Conservation (phyloP, 2,329 filamentous ascomycete species). For the Fusarium sulawesiense region DNA sequence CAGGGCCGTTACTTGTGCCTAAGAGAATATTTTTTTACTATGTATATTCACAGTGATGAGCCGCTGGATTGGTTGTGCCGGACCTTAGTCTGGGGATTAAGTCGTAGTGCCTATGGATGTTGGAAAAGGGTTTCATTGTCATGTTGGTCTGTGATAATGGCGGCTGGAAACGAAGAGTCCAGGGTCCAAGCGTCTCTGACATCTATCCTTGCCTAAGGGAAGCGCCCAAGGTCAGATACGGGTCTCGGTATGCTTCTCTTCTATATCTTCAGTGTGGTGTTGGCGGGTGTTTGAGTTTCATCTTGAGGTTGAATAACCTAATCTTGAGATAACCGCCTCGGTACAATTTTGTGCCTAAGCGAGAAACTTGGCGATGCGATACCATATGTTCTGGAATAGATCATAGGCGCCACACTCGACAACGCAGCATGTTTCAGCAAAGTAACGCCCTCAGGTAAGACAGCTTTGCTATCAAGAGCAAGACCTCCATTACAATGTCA, state of each 20-base stretch:
- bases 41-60: slow-evolving; percentile 29
- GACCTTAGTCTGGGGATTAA: slow-evolving; percentile 22
- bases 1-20: slow-evolving; percentile 35
- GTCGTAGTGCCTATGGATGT: slow-evolving; percentile 31
- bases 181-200: slow-evolving; percentile 26
- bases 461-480: not conserved
- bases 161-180: slow-evolving; percentile 14
- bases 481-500: not conserved
- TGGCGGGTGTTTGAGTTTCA: slow-evolving; percentile 3
- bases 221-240: slow-evolving; percentile 38
- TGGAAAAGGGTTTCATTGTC: slow-evolving; percentile 38
- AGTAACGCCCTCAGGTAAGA: not conserved
- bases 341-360: not conserved
- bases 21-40: slow-evolving; percentile 19
- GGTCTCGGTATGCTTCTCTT: slow-evolving; percentile 20
- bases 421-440: not conserved
- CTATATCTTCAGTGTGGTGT: slow-evolving; percentile 21
- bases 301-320: not conserved
- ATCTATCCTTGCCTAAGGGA: slow-evolving; percentile 15
- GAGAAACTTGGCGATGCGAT: slow-evolving; percentile 14
- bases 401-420: not conserved
- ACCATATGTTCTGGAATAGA: not conserved
- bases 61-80: slow-evolving; percentile 37
- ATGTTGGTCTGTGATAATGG: slow-evolving; percentile 16
- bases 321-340: slow-evolving; percentile 1